Evolutionary conservation across 106 monocot genomes (phyloP).

Genomic region (Allium fistulosum): DNA sequence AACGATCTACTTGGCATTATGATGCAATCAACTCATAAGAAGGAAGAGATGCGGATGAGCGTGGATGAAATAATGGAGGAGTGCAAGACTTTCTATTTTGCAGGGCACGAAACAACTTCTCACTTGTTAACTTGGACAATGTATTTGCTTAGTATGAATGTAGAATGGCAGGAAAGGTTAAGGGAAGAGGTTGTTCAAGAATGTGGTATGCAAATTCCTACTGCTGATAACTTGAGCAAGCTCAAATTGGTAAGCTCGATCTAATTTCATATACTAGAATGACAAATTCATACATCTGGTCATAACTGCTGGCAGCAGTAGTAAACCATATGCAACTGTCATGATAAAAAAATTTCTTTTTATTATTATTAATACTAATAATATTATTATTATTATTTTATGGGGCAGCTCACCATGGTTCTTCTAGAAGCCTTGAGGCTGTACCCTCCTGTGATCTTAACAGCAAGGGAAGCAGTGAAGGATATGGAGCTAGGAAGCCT

Average conservation of each 20-base stretch:
- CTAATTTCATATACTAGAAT: not conserved
- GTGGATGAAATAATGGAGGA: constrained; percentile 62
- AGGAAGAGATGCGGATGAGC: constrained; percentile 18
- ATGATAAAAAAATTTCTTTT: not conserved
- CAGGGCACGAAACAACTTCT: constrained; percentile 50
- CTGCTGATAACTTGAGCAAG: constrained; percentile 26
- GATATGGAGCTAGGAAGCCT: constrained; percentile 29
- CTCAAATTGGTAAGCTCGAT: constrained; percentile 18
- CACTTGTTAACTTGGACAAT: constrained; percentile 52
- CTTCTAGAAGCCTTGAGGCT: constrained; percentile 45
- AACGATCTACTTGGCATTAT: constrained; percentile 60
- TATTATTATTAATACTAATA: not conserved
- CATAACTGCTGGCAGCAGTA: not conserved
- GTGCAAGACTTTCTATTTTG: constrained; percentile 76
- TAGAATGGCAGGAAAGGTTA: constrained; percentile 50
- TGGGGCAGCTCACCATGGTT: constrained; percentile 35
- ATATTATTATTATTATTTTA: not conserved
- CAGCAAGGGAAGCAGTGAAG: constrained; percentile 11
- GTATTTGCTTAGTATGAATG: constrained; percentile 36
- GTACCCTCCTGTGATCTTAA: constrained; percentile 22
- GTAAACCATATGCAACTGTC: not conserved
- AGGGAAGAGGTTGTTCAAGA: constrained; percentile 40
- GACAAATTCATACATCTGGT: not conserved
- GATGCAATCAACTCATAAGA: constrained; percentile 24
- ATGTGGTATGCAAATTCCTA: constrained; percentile 33